phyloP scores from a whole-genome alignment of 2,329 filamentous ascomycete genomes.

The Diaporthe helianthi region DNA sequence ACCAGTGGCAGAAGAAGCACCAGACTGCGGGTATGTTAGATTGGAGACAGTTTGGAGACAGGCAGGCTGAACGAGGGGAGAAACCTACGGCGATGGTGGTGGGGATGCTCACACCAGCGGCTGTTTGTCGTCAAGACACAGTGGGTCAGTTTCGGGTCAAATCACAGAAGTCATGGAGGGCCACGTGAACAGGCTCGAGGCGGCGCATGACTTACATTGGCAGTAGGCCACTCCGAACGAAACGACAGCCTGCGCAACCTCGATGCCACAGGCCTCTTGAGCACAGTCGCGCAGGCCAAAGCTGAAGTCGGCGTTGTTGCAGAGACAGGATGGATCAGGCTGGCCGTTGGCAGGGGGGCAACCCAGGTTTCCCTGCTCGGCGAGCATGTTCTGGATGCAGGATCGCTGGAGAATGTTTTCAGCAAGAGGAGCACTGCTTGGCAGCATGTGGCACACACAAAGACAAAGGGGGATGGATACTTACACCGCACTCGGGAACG shows the following conservation, averaged over 20 bases:
- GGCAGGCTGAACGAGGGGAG: not conserved
- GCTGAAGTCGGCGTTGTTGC: slow-evolving; percentile 53
- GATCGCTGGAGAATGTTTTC: slow-evolving; percentile 46
- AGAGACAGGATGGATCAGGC: slow-evolving; percentile 51
- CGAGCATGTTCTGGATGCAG: slow-evolving; percentile 61
- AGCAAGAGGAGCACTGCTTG: not conserved
- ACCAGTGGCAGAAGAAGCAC: slow-evolving; percentile 37
- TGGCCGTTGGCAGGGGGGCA: slow-evolving; percentile 44
- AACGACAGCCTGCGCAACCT: slow-evolving; percentile 47
- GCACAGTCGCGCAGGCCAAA: slow-evolving; percentile 62
- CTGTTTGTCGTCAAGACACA: slow-evolving; percentile 32
- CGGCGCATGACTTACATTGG: slow-evolving; percentile 41
- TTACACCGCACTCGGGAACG: slow-evolving; percentile 62
- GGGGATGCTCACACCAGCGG: slow-evolving; percentile 46
- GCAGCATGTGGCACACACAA: not conserved
- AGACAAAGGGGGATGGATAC: slow-evolving; percentile 39
- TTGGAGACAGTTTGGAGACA: too few species aligned
- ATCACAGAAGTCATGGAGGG: not conserved
- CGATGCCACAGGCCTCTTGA: slow-evolving; percentile 48
- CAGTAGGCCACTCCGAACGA: slow-evolving; percentile 50
- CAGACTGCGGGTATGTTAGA: slow-evolving; percentile 29
- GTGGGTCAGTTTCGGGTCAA: slow-evolving; percentile 35
- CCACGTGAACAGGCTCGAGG: not conserved
- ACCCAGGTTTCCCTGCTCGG: slow-evolving; percentile 52
- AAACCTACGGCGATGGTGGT: slow-evolving; percentile 40